Evolutionary conservation across 2,329 filamentous ascomycete genomes (phyloP), one percentile per base, ranked within the genome.

Genomic region (Trichoderma simmonsii): DNA sequence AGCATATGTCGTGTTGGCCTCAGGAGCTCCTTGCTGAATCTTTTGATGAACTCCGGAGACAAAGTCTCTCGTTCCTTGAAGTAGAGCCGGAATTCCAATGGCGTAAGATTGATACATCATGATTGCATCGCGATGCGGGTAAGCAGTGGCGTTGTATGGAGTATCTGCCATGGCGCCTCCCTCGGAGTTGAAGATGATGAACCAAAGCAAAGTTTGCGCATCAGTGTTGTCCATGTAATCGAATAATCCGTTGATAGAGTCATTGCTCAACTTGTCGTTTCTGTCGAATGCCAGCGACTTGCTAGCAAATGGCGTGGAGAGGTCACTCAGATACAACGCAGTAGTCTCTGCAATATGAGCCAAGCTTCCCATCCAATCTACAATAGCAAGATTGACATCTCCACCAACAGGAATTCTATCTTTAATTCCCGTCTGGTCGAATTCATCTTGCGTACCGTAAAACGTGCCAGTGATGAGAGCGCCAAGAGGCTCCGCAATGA

Each of bases 21-120:
- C 77, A 1, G 81, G 77, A 12, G 82, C 81, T 6, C 82, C 78
- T 5, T 76, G 75, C 43, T 78, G 77, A 48, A 88, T 83, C 32
- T 75, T 81, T 14, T 80, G 73, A 76, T 89, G 85, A 60, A 91
- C 81, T 6, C 85, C 85, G 18, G 82, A 80, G 51, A 90, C 77
- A 69, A 91, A 90, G 1, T 80, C 75, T 70, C 81, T 84, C 2
- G 86, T 88, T 14, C 79, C 81, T n/a, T 81, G 73, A 1, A 81
- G 82, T 15, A 90, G 76, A 1, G 79, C 79, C 0, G 83, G 80
- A 0, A 88, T 75, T 21, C 86, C 87, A 59, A 91, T 76, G 9
- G 84, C 87, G 76, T 91, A 91, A 0, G 86, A 87, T 76, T 92
- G 88, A 77, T 89, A 86, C 81, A 89, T 90, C 80, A 91, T 86